These are phyloP conservation scores for Gracilaria domingensis DNA, from an alignment of 23 red algal genomes.

Conservation along the genomic window DNA sequence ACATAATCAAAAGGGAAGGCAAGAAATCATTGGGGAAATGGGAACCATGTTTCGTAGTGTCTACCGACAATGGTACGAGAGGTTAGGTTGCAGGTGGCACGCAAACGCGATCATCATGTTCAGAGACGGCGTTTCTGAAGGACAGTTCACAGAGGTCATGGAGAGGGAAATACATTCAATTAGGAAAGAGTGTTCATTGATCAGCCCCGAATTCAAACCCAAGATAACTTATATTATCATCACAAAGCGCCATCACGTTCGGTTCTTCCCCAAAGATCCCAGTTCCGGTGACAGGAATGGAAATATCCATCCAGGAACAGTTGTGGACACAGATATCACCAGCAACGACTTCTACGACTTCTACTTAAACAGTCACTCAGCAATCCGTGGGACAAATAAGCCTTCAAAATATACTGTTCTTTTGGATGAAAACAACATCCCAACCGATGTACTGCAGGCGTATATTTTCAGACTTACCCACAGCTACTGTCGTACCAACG, in stretches of 20 bases:
- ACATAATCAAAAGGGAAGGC: constrained; percentile 28
- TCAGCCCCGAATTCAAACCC: neutral
- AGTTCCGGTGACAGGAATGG: constrained; percentile 12
- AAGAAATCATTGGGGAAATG: constrained; percentile 61
- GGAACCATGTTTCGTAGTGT: constrained; percentile 46
- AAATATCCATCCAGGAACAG: constrained; percentile 56
- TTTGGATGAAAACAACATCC: constrained; percentile 60
- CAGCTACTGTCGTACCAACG: constrained; percentile 31
- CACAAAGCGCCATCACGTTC: constrained; percentile 62
- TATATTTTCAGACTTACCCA: constrained; percentile 58
- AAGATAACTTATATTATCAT: constrained; percentile 69
- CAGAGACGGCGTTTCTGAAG: constrained; percentile 75
- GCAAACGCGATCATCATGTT: constrained; percentile 63
- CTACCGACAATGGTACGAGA: constrained; percentile 47
- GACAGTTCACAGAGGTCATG: constrained; percentile 68
- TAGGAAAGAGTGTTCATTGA: constrained; percentile 11
- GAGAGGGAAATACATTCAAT: constrained; percentile 34
- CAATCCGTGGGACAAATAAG: constrained; percentile 57
- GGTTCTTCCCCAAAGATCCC: constrained; percentile 28
- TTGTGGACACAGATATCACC: constrained; percentile 47
- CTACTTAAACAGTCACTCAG: constrained; percentile 56
- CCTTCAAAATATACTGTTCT: constrained; percentile 64
- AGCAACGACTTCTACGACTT: constrained; percentile 57
- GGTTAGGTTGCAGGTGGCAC: too few species aligned
- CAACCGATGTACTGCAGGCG: constrained; percentile 36